A percentile compares a stretch with the other conserved stretches of the same genome.
These are phyloP conservation scores for Atkinsonella texensis DNA, from an alignment of 2,329 filamentous ascomycete genomes.

Conservation along the genomic window DNA sequence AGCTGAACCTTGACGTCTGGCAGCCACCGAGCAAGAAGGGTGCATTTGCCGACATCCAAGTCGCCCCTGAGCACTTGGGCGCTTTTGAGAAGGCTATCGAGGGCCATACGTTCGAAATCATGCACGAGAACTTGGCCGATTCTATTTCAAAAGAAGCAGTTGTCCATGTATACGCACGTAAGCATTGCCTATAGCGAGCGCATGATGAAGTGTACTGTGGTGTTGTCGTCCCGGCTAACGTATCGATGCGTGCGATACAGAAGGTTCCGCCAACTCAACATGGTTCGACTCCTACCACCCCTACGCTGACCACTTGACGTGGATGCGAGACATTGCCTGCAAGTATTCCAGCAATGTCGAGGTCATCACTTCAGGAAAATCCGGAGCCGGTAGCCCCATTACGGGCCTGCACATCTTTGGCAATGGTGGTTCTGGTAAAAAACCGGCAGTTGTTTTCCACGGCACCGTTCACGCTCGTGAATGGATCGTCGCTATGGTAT, in stretches of 20 bases:
- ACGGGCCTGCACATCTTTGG: slow-evolving; percentile 49
- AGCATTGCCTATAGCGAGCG: slow-evolving; percentile 2
- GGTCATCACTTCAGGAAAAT: slow-evolving; percentile 36
- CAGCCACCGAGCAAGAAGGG: slow-evolving; percentile 20
- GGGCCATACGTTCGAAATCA: slow-evolving; percentile 20
- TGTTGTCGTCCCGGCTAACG: neutral
- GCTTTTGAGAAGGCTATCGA: slow-evolving; percentile 20
- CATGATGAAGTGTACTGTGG: neutral
- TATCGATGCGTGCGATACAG: neutral
- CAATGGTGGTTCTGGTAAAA: slow-evolving; percentile 26
- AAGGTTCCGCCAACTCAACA: slow-evolving; percentile 17
- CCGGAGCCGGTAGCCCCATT: slow-evolving; percentile 39
- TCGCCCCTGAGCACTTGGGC: slow-evolving; percentile 22
- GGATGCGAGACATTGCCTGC: slow-evolving; percentile 31
- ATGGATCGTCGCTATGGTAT: slow-evolving; percentile 44
- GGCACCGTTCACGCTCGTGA: slow-evolving; percentile 48
- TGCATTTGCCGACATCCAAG: slow-evolving; percentile 27
- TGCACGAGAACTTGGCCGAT: slow-evolving; percentile 28
- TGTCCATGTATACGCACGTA: slow-evolving; percentile 19
- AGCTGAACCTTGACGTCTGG: slow-evolving; percentile 25
- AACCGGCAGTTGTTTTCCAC: slow-evolving; percentile 43
- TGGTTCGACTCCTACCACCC: slow-evolving; percentile 44
- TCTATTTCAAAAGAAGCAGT: slow-evolving; percentile 24
- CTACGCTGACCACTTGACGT: slow-evolving; percentile 38
- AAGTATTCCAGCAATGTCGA: slow-evolving; percentile 32